A percentile compares a stretch with the other conserved stretches of the same genome.
These are phyloP conservation scores for Mollisia scopiformis DNA, from an alignment of 2,329 filamentous ascomycete species.

Conservation along the genomic window DNA sequence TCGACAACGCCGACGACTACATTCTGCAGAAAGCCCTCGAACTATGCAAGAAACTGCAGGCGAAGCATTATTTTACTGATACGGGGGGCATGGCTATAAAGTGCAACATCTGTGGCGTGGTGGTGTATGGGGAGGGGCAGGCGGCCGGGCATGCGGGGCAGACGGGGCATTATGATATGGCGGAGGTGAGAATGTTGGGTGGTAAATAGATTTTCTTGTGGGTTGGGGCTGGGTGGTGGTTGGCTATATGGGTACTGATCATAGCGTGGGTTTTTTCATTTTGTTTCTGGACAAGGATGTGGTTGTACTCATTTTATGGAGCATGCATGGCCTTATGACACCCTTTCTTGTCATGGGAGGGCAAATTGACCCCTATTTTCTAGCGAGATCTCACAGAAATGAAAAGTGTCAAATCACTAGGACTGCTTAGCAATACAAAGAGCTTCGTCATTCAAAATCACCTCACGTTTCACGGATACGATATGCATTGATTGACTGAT, in stretches of 20 bases:
- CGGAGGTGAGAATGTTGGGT: slow-evolving; percentile 42
- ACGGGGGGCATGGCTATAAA: slow-evolving; percentile 77
- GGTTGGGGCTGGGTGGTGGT: neutral
- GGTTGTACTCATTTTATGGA: no score
- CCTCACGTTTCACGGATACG: no score
- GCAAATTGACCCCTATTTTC: no score
- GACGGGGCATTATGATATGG: slow-evolving; percentile 64
- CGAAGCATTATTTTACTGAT: slow-evolving; percentile 85
- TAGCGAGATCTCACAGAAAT: no score
- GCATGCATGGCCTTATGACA: no score
- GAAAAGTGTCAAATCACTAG: no score
- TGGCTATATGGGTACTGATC: neutral
- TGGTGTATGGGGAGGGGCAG: slow-evolving; percentile 67
- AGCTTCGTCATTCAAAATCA: no score
- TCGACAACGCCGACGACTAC: slow-evolving; percentile 58
- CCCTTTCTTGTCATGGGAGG: no score
- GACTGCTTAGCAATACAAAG: no score
- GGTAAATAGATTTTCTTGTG: neutral
- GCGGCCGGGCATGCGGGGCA: slow-evolving; percentile 63
- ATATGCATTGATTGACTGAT: neutral
- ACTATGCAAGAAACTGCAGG: slow-evolving; percentile 67
- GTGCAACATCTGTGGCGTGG: slow-evolving; percentile 75
- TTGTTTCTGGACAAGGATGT: no score
- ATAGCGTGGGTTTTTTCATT: no score
- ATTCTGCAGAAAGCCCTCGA: slow-evolving; percentile 70